phyloP scores from a whole-genome alignment of 805 yeast species.

The Wickerhamiella brachini region DNA sequence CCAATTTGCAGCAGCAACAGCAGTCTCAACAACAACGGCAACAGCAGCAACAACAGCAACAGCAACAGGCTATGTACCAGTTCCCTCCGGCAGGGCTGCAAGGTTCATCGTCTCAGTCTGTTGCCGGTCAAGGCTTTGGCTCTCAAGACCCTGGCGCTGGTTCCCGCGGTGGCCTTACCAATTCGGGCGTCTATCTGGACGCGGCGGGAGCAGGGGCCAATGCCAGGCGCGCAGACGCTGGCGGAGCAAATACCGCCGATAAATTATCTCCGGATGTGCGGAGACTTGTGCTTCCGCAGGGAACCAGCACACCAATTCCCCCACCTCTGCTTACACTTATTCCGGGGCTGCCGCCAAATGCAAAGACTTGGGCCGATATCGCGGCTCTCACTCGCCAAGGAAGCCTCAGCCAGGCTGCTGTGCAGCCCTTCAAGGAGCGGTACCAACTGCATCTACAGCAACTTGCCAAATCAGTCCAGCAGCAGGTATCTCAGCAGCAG shows the following conservation, averaged over 20 bases:
- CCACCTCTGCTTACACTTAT: slow-evolving; percentile 46
- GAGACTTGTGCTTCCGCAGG: slow-evolving; percentile 15
- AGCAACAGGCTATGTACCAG: neutral
- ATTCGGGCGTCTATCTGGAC: neutral
- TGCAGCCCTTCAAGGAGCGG: slow-evolving; percentile 17
- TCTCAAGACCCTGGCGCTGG: neutral
- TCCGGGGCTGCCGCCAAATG: slow-evolving; percentile 66
- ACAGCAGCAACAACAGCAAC: neutral
- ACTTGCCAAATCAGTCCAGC: slow-evolving; percentile 8
- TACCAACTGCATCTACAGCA: slow-evolving; percentile 20
- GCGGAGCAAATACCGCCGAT: neutral
- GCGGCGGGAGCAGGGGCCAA: neutral
- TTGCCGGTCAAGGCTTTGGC: neutral
- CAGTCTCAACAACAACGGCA: slow-evolving; percentile 4
- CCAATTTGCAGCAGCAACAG: neutral
- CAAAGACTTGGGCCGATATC: slow-evolving; percentile 70
- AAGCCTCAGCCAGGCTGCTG: slow-evolving; percentile 18
- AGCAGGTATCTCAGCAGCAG: slow-evolving; percentile 21
- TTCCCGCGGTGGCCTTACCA: neutral
- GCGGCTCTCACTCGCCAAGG: slow-evolving; percentile 33
- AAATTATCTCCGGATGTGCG: slow-evolving; percentile 2
- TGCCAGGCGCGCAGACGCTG: neutral
- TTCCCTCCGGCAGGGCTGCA: neutral
- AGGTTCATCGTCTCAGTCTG: neutral
- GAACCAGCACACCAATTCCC: slow-evolving; percentile 52